A percentile compares a stretch with the other conserved stretches of the same genome.
phyloP scores from a whole-genome alignment of 1,139 yeast species.

The Lodderomyces beijingensis region DNA sequence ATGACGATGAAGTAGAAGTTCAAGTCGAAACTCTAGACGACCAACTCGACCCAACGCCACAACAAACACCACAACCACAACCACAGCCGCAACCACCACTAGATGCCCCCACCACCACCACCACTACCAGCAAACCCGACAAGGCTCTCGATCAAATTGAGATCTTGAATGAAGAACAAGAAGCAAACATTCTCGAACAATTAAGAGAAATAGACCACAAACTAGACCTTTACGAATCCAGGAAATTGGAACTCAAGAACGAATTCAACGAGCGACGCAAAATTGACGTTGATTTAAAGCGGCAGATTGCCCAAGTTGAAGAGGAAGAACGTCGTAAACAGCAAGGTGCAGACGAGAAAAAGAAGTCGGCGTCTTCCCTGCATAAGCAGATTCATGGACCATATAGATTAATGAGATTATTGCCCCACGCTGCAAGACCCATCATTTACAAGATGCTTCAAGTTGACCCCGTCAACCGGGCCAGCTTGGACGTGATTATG shows the following conservation, averaged over 20 bases:
- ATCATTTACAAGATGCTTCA: constrained; percentile 71
- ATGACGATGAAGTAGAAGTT: constrained; percentile 1
- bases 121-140: constrained; percentile 7
- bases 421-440: constrained; percentile 84
- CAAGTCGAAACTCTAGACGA: constrained; percentile 2
- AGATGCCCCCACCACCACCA: neutral
- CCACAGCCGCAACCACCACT: neutral
- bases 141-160: constrained; percentile 16
- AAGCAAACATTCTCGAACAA: constrained; percentile 28
- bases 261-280: constrained; percentile 21
- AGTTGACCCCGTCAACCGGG: constrained; percentile 64
- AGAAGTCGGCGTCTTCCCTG: constrained; percentile 14
- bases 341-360: constrained; percentile 11
- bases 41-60: neutral
- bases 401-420: constrained; percentile 75
- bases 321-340: constrained; percentile 14
- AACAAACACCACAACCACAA: constrained; percentile 6
- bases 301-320: constrained; percentile 12
- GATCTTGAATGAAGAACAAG: constrained; percentile 31
- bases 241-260: constrained; percentile 33
- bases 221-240: constrained; percentile 35
- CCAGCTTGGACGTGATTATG: constrained; percentile 62
- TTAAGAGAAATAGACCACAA: constrained; percentile 34
- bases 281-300: constrained; percentile 9
- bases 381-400: constrained; percentile 69